Base-by-base conservation (phyloP, 192 early-diverging fungal species). In the Linnemannia elongata region DNA sequence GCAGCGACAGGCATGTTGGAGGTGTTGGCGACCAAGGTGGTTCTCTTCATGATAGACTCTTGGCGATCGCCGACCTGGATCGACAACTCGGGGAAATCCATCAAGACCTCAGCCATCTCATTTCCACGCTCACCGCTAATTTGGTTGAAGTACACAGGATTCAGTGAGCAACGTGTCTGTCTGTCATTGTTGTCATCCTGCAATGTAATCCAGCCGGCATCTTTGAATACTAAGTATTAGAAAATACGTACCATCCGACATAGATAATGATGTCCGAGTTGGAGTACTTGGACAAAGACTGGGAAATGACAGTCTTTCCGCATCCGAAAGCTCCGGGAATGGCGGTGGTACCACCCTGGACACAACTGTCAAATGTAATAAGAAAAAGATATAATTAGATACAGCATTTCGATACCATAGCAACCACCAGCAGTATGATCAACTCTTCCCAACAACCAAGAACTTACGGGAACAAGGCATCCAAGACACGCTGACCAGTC, bases 1-100 rank as follows among this genome's bases (percentile, higher is more conserved):
- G 99, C 99, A 81, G 99, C 97, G 52, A 99, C 99, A 82, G 99
- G 99, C 99, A 99, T 99, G 94, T 99, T 99, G 88, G 98, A 99
- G 35, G 99, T 99, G 91, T 99, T 99, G 68, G 99, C 99, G 12
- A 99, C 97, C 41, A 99, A 94, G 35, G 98, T 97, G 22, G 99
- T 99, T 88, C 99, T 96, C 94, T 99, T 96, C 99, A 99, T 99
- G 87, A 99, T 99, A 33, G 98, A 96, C 89, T 99, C 99, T 88
- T 99, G 92, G 69, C 97, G 95, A 39, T 97, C 99, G 41, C 98
- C 95, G 41, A 98, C 91, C 79, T 97, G 96, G 76, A 98, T 98
- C 1, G 95, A 95, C 49, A 99, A 91, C 93, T 97, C 91, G 49
- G 87, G 96, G 94, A 99, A 99, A 88, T 99, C 99, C 99, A 99